A percentile compares a stretch with the other conserved stretches of the same genome.
phyloP scores from a whole-genome alignment of 139 green algal genomes.

The Edaphochlamys debaryana region DNA sequence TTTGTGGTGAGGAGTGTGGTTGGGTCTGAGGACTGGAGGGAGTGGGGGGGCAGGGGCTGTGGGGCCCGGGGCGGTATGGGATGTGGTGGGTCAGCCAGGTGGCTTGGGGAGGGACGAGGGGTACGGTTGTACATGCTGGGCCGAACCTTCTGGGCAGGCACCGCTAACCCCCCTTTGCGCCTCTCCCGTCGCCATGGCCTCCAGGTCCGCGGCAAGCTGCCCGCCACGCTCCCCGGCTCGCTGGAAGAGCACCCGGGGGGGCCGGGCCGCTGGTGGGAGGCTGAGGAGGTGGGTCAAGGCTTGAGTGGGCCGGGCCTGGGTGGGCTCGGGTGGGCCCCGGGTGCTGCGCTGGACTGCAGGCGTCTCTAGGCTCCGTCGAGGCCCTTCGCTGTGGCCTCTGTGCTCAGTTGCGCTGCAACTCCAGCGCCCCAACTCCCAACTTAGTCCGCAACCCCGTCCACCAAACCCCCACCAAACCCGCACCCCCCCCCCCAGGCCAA shows the following conservation, averaged over 20 bases:
- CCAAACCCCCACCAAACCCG: background rate
- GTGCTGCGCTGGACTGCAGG: background rate
- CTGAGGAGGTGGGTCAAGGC: conserved; percentile 32
- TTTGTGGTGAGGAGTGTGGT: conserved; percentile 70
- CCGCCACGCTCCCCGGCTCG: background rate
- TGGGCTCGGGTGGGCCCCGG: no score
- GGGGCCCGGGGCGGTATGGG: no score
- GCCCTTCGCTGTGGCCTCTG: no score
- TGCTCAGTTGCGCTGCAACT: no score
- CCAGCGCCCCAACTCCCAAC: no score
- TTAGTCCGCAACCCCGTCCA: no score
- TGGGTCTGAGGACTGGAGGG: background rate
- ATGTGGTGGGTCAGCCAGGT: background rate
- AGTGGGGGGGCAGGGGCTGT: background rate
- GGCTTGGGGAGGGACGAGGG: background rate
- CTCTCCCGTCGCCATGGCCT: no score
- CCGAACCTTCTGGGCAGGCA: background rate
- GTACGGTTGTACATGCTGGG: background rate
- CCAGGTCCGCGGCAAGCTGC: conserved; percentile 14
- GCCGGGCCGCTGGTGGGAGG: conserved; percentile 36
- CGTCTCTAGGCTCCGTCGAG: background rate
- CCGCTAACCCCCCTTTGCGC: no score
- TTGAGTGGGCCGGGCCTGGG: background rate
- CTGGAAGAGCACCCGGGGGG: conserved; percentile 2
- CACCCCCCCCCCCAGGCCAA: conserved; percentile 6